A percentile compares a stretch with the other conserved stretches of the same genome.
These are phyloP conservation scores for Zalerion maritima DNA, from an alignment of 495 filamentous ascomycete species.

Conservation along the genomic window DNA sequence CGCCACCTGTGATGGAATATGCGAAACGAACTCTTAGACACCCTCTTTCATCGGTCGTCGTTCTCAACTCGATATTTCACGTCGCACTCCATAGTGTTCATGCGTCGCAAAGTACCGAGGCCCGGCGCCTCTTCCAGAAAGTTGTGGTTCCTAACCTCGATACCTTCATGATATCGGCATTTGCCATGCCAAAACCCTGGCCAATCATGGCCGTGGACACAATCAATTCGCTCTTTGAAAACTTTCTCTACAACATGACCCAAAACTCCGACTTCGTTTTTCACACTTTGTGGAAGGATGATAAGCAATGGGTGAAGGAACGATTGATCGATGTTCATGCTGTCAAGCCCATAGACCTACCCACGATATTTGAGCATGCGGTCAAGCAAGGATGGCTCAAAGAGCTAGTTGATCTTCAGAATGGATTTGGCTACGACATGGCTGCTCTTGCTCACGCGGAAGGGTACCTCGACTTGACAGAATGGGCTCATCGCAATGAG, in stretches of 20 bases:
- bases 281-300: constrained; percentile 75
- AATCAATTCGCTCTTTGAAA: constrained; percentile 34
- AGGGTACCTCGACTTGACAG: constrained; percentile 59
- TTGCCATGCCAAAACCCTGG: constrained; percentile 45
- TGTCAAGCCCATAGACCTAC: constrained; percentile 57
- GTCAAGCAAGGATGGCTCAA: constrained; percentile 68
- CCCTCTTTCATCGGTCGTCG: constrained; percentile 76
- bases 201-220: constrained; percentile 39
- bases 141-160: constrained; percentile 54
- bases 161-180: constrained; percentile 67
- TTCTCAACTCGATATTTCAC: constrained; percentile 67
- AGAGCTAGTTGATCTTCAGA: constrained; percentile 56
- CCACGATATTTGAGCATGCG: constrained; percentile 69
- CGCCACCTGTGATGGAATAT: constrained; percentile 51
- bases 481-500: constrained; percentile 60
- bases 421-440: constrained; percentile 76
- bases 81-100: constrained; percentile 52
- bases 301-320: constrained; percentile 65
- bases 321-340: constrained; percentile 68
- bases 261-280: constrained; percentile 67
- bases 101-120: constrained; percentile 49
- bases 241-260: constrained; percentile 30
- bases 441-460: constrained; percentile 78
- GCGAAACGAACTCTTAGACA: constrained; percentile 66
- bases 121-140: constrained; percentile 49